Conservation (phyloP, 441 rosid genomes). For the Rhodomyrtus psidioides region DNA sequence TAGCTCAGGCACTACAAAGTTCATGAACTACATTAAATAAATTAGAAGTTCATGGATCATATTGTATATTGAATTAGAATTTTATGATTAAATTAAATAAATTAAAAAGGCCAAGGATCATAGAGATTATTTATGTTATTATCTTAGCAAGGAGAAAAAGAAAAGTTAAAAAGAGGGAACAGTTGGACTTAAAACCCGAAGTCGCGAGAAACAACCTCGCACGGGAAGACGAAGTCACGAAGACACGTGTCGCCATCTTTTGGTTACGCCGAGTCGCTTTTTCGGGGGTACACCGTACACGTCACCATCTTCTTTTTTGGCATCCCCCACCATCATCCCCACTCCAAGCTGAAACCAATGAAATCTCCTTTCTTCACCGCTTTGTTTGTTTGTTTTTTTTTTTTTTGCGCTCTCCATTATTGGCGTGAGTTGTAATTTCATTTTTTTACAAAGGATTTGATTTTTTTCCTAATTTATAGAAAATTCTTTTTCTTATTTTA, state of each 20-base stretch:
- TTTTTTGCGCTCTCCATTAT: not conserved
- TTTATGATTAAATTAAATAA: too few relatives aligned
- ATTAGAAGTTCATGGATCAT: too few relatives aligned
- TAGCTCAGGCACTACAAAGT: too few relatives aligned
- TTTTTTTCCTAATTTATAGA: too few relatives aligned
- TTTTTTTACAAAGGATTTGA: too few relatives aligned
- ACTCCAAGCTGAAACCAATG: not conserved
- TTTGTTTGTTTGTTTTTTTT: too few relatives aligned
- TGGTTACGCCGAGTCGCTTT: not conserved
- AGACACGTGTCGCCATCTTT: not conserved
- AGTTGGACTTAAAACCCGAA: not conserved
- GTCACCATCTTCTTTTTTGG: not conserved
- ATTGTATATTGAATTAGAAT: too few relatives aligned
- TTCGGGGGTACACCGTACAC: not conserved
- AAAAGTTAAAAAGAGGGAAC: not conserved
- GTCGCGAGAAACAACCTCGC: not conserved
- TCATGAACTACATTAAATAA: too few relatives aligned
- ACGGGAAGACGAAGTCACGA: not conserved
- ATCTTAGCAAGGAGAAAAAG: not conserved
- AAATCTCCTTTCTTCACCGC: not conserved
- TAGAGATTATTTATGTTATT: too few relatives aligned
- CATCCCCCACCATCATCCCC: not conserved
- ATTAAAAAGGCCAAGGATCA: too few relatives aligned
- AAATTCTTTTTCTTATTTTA: too few relatives aligned
- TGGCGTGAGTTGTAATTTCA: too few relatives aligned